Percentiles rank a stretch among this genome's conserved stretches.
Evolutionary conservation across 192 early-diverging fungal genomes (phyloP).

Genomic region (Radiomyces spectabilis): DNA sequence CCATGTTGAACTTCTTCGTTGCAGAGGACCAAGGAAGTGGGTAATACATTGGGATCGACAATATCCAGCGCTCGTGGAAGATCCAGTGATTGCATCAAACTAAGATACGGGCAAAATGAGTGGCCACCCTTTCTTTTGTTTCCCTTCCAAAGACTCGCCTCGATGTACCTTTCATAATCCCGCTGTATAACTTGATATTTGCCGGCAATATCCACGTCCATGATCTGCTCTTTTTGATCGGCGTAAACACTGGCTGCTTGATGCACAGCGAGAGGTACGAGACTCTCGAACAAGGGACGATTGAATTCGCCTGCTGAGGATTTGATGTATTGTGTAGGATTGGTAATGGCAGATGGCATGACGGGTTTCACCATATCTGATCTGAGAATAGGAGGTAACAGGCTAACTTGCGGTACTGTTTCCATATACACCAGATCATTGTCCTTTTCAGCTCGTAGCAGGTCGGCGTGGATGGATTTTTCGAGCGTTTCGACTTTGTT

Average conservation of each 20-base stretch:
- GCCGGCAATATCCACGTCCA: constrained; percentile 54
- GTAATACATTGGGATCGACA: constrained; percentile 68
- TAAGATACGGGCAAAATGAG: constrained; percentile 37
- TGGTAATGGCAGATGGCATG: constrained; percentile 35
- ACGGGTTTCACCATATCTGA: constrained; percentile 69
- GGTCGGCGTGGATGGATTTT: constrained; percentile 11
- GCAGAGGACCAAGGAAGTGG: constrained; percentile 56
- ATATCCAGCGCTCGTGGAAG: constrained; percentile 37
- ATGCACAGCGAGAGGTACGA: constrained; percentile 91
- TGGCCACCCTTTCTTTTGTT: background rate
- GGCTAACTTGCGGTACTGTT: constrained; percentile 52
- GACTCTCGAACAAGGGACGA: constrained; percentile 63
- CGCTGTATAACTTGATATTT: constrained; percentile 54
- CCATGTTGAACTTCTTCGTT: constrained; percentile 72
- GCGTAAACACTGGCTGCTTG: constrained; percentile 81
- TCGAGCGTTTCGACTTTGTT: constrained; percentile 8
- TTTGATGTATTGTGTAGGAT: constrained; percentile 11
- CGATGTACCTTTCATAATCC: constrained; percentile 2
- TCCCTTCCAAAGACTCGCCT: background rate
- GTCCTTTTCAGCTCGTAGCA: constrained; percentile 70
- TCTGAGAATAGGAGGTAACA: constrained; percentile 51
- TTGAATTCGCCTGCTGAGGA: constrained; percentile 31
- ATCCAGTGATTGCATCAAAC: constrained; percentile 10
- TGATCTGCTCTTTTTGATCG: constrained; percentile 69
- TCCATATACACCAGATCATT: constrained; percentile 89